A percentile compares a stretch with the other conserved stretches of the same genome.
Evolutionary conservation across 2,329 filamentous ascomycete species (phyloP).

Genomic region (Arthrobotrys sinensis): DNA sequence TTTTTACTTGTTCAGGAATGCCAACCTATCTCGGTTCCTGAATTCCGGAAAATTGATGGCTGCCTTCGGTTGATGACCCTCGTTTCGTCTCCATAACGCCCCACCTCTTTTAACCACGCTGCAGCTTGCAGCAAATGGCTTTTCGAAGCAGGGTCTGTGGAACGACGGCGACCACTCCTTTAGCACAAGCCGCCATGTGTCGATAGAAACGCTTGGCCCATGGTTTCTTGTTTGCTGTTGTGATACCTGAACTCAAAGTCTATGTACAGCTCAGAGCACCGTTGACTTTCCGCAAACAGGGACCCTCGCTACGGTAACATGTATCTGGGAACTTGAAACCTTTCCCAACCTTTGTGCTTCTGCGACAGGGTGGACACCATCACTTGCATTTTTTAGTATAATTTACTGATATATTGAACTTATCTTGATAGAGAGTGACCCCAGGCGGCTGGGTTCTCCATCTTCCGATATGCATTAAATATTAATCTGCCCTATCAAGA

Average conservation of each 20-base stretch:
- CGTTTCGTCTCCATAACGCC: conserved; percentile 38
- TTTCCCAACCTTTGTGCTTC: conserved; percentile 13
- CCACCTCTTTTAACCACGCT: conserved; percentile 37
- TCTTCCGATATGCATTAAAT: conserved; percentile 25
- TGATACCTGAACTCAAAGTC: conserved; percentile 40
- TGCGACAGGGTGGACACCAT: conserved; percentile 48
- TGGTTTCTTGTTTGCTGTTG: conserved; percentile 29
- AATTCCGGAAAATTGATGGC: conserved; percentile 58
- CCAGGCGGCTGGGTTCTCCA: conserved; percentile 9
- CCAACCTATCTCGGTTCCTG: conserved; percentile 57
- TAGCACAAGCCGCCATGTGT: conserved; percentile 30
- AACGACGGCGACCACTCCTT: conserved; percentile 50
- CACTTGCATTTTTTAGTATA: conserved; percentile 41
- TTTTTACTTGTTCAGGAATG: conserved; percentile 49
- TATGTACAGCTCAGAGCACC: conserved; percentile 16
- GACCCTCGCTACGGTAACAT: conserved; percentile 27
- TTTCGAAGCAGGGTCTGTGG: conserved; percentile 24
- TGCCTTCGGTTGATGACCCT: conserved; percentile 61
- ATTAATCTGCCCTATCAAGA: conserved; percentile 47
- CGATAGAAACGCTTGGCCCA: conserved; percentile 24
- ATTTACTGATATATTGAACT: conserved; percentile 24
- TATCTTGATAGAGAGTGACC: conserved; percentile 14
- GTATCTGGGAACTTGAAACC: conserved; percentile 30
- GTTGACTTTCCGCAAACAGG: conserved; percentile 41
- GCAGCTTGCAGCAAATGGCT: conserved; percentile 17